Percentiles rank a stretch among this genome's conserved stretches.
Conservation (phyloP, 805 yeast species). For the Kluyveromyces siamensis region DNA sequence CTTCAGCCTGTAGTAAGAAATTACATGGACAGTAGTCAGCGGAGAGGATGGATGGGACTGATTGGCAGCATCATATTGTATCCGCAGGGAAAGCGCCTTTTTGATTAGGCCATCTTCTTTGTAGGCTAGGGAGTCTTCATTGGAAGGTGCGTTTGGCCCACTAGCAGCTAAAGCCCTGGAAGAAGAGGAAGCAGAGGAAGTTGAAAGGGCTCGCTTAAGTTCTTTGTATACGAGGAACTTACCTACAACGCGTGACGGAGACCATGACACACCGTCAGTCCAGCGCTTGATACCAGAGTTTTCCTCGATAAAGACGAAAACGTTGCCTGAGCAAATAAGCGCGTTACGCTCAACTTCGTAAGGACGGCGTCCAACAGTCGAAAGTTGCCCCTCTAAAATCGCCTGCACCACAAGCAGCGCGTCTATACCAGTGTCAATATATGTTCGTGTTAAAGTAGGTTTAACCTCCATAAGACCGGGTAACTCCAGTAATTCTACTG, state of each 20-base stretch:
- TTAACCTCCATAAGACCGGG: conserved; percentile 20
- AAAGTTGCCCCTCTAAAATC: conserved; percentile 51
- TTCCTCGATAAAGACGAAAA: conserved; percentile 80
- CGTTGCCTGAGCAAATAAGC: conserved; percentile 65
- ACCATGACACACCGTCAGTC: conserved; percentile 97
- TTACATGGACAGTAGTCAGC: conserved; percentile 51
- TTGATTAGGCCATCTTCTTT: conserved; percentile 68
- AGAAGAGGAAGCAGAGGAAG: conserved; percentile 2
- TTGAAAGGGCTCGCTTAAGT: conserved; percentile 7
- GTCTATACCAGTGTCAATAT: conserved; percentile 73
- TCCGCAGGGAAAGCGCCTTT: conserved; percentile 67
- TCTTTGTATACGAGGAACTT: conserved; percentile 80
- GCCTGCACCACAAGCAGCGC: conserved; percentile 78
- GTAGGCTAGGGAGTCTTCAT: conserved; percentile 35
- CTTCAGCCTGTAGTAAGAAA: conserved; percentile 68
- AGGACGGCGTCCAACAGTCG: conserved; percentile 67
- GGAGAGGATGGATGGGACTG: background rate
- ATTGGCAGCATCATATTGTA: conserved; percentile 23
- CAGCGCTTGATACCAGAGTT: conserved; percentile 79
- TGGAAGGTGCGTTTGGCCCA: background rate
- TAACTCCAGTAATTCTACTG: background rate
- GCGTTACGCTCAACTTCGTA: conserved; percentile 64
- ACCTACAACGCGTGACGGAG: conserved; percentile 82
- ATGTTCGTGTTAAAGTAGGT: conserved; percentile 61
- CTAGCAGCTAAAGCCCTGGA: background rate